phyloP scores from a whole-genome alignment of 2,329 filamentous ascomycete species.

The Elsinoe necatrix region DNA sequence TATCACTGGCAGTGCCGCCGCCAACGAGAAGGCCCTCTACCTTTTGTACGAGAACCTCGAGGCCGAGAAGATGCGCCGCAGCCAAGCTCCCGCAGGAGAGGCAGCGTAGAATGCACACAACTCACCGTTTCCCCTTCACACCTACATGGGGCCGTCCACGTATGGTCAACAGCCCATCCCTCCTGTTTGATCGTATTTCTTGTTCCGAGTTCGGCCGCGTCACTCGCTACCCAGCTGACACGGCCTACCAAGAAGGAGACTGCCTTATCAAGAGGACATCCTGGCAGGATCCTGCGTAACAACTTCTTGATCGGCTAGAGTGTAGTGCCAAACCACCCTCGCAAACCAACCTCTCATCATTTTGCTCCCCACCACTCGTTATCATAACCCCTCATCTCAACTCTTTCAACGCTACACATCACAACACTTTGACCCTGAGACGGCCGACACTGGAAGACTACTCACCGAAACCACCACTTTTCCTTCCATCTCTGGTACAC shows the following conservation, averaged over 20 bases:
- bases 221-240: background rate
- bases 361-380: conserved; percentile 13
- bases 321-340: background rate
- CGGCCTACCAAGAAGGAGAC: background rate
- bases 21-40: conserved; percentile 93
- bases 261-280: background rate
- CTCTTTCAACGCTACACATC: background rate
- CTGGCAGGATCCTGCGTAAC: background rate
- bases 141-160: background rate
- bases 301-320: background rate
- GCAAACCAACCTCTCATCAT: background rate
- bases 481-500: background rate
- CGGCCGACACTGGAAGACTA: background rate
- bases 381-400: conserved; percentile 10
- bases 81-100: conserved; percentile 52
- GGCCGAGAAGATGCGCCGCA: conserved; percentile 97
- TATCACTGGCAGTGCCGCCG: conserved; percentile 88
- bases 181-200: conserved; percentile 1
- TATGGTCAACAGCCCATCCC: conserved; percentile 9
- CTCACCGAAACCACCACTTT: background rate
- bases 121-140: conserved; percentile 13
- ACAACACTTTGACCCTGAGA: conserved; percentile 9
- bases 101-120: conserved; percentile 26
- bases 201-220: background rate
- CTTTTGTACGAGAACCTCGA: conserved; percentile 98